Conservation (phyloP, 352 stramenopile genomes). For the Pythium guiyangense region DNA sequence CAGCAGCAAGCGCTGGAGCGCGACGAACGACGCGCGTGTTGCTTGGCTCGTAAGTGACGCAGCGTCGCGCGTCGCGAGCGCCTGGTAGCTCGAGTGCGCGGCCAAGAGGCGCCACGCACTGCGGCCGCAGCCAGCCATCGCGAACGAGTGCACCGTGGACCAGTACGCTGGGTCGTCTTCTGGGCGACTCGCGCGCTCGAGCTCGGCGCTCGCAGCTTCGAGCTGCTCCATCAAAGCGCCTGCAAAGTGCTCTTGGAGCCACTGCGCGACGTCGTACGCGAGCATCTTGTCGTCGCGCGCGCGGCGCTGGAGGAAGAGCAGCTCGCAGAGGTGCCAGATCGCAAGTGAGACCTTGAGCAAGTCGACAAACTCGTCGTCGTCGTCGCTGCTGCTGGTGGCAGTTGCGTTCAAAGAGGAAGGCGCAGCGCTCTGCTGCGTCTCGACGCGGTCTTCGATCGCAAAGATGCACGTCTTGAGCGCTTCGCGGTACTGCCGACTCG, state of each 20-base stretch:
- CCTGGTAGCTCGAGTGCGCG: slow-evolving; percentile 50
- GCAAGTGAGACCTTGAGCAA: slow-evolving; percentile 76
- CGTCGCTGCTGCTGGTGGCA: slow-evolving; percentile 8
- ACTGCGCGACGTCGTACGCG: slow-evolving; percentile 65
- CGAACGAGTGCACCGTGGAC: slow-evolving; percentile 54
- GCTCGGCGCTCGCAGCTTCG: slow-evolving; percentile 36
- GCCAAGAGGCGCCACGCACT: slow-evolving; percentile 62
- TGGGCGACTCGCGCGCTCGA: slow-evolving; percentile 26
- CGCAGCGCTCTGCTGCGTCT: slow-evolving; percentile 12
- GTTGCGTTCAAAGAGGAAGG: too few species aligned
- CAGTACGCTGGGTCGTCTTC: slow-evolving; percentile 58
- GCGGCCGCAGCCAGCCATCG: slow-evolving; percentile 39
- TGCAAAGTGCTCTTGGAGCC: slow-evolving; percentile 77
- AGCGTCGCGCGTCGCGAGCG: slow-evolving; percentile 36
- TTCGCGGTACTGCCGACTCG: slow-evolving; percentile 69
- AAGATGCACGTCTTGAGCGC: slow-evolving; percentile 67
- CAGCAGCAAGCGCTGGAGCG: slow-evolving; percentile 56
- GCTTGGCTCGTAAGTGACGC: slow-evolving; percentile 36
- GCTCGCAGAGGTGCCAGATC: slow-evolving; percentile 75
- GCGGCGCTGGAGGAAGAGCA: slow-evolving; percentile 62
- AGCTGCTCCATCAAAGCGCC: slow-evolving; percentile 46
- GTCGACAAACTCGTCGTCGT: slow-evolving; percentile 51
- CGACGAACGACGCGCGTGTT: slow-evolving; percentile 45
- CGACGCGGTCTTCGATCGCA: slow-evolving; percentile 48
- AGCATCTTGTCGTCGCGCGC: slow-evolving; percentile 45